These are phyloP conservation scores for Stentor coeruleus DNA, from an alignment of 73 alveolate genomes.

Conservation along the genomic window DNA sequence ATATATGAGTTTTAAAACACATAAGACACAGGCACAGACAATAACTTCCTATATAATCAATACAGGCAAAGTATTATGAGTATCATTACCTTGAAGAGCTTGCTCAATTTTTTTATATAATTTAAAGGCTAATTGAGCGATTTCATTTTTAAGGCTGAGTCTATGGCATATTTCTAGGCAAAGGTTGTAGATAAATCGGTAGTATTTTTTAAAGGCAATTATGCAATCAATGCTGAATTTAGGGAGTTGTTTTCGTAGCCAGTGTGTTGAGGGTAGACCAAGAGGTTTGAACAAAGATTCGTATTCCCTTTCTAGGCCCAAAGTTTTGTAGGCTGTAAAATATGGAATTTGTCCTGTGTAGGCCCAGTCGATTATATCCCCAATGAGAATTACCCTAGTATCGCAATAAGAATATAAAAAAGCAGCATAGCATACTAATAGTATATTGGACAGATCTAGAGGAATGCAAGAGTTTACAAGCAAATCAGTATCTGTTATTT, in stretches of 20 bases:
- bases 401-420: neutral
- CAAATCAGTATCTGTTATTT: too few relatives aligned
- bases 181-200: neutral
- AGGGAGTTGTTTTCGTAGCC: neutral
- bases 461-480: too few relatives aligned
- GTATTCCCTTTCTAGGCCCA: neutral
- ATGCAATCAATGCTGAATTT: neutral
- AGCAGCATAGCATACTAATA: neutral
- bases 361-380: neutral
- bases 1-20: neutral
- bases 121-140: neutral
- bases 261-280: neutral
- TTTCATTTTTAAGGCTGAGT: neutral
- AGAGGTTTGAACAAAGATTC: constrained; percentile 1
- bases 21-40: neutral
- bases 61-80: neutral
- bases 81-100: neutral
- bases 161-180: neutral
- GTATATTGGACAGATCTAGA: neutral
- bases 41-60: neutral
- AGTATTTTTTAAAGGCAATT: neutral
- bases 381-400: neutral
- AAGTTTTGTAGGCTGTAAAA: neutral
- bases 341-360: neutral
- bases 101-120: neutral